phyloP scores from a whole-genome alignment of 805 yeast genomes.

The Metschnikowia chrysomelidarum region DNA sequence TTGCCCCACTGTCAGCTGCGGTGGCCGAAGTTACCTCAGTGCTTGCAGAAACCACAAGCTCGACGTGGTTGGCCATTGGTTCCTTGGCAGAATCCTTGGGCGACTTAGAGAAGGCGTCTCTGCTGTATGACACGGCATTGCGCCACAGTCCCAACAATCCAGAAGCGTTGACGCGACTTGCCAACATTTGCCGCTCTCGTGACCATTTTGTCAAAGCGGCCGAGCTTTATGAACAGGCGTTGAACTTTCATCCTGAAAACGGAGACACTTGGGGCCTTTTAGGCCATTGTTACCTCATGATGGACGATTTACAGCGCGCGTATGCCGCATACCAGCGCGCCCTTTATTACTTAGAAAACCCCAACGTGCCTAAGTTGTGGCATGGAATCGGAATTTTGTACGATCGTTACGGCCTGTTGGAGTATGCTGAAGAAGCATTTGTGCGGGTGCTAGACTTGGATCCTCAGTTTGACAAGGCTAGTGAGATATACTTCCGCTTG shows the following conservation, averaged over 20 bases:
- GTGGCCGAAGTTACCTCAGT: conserved; percentile 17
- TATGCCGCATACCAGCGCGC: conserved; percentile 97
- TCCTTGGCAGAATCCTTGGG: conserved; percentile 86
- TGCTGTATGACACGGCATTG: conserved; percentile 84
- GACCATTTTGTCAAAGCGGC: conserved; percentile 94
- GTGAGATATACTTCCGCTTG: conserved; percentile 91
- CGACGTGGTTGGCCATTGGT: conserved; percentile 89
- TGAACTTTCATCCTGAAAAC: conserved; percentile 76
- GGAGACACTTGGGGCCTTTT: conserved; percentile 97
- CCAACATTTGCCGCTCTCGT: conserved; percentile 81
- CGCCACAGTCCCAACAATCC: conserved; percentile 84
- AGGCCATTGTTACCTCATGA: conserved; percentile 95
- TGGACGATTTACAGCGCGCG: conserved; percentile 93
- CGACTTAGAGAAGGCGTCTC: conserved; percentile 84
- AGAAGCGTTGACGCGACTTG: conserved; percentile 80
- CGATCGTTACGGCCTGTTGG: conserved; percentile 93
- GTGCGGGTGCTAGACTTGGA: conserved; percentile 94
- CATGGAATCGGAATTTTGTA: conserved; percentile 97
- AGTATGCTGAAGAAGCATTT: conserved; percentile 98
- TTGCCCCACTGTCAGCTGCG: conserved; percentile 5
- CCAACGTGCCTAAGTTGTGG: conserved; percentile 96
- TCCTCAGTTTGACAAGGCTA: conserved; percentile 93
- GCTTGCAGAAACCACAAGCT: conserved; percentile 56
- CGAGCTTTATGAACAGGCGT: conserved; percentile 85
- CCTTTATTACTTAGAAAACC: conserved; percentile 82